Evolutionary conservation across 139 green algal species (phyloP).

Genomic region (Coelastrella sp.): DNA sequence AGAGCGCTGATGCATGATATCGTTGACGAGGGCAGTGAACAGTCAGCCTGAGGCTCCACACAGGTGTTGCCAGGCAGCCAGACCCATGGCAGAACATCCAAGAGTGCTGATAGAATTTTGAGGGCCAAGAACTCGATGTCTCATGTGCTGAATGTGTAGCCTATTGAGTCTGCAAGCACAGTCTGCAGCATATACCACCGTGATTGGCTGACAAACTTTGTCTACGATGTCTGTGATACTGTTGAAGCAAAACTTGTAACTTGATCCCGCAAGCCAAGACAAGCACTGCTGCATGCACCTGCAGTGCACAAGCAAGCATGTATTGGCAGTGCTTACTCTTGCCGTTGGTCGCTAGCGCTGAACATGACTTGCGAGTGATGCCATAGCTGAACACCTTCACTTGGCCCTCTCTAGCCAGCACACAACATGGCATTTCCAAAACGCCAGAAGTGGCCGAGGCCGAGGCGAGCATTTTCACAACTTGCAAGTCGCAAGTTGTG

Average conservation of each 20-base stretch:
- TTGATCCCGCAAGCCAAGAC: too few relatives aligned
- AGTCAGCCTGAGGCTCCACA: too few relatives aligned
- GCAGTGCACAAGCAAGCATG: too few relatives aligned
- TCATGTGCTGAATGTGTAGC: neutral
- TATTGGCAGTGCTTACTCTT: neutral
- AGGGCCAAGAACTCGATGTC: neutral
- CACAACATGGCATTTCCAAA: too few relatives aligned
- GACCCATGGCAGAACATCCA: neutral
- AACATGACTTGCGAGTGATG: neutral
- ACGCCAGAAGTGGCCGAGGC: too few relatives aligned
- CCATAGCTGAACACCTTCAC: conserved; percentile 3
- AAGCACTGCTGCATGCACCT: too few relatives aligned
- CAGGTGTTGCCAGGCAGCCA: conserved; percentile 1
- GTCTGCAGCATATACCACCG: neutral
- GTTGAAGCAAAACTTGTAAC: too few relatives aligned
- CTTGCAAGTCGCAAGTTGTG: too few relatives aligned
- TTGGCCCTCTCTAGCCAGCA: neutral
- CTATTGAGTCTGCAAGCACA: neutral
- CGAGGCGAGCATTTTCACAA: too few relatives aligned
- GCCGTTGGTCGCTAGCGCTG: neutral
- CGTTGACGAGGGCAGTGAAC: neutral
- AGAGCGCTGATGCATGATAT: neutral
- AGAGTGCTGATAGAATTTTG: neutral
- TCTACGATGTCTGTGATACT: too few relatives aligned
- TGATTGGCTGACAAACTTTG: too few relatives aligned